These are phyloP conservation scores for Quercus lobata DNA, from an alignment of 331 rosid species.

Conservation along the genomic window DNA sequence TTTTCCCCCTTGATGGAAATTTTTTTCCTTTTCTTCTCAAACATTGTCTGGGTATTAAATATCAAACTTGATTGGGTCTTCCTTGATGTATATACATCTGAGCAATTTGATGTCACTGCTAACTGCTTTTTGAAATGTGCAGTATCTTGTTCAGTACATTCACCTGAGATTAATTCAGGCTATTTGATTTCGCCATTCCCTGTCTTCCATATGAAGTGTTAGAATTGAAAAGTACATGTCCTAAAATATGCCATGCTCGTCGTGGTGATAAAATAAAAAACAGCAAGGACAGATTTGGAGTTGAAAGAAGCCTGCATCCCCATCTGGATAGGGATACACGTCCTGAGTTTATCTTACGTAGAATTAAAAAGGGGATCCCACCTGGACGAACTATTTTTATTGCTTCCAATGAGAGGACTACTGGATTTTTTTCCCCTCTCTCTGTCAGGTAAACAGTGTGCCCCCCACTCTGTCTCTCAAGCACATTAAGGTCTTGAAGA, in stretches of 20 bases:
- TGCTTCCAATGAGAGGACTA: conserved; percentile 90
- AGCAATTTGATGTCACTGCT: neutral
- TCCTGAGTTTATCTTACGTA: conserved; percentile 68
- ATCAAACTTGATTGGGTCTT: neutral
- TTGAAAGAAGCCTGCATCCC: conserved; percentile 71
- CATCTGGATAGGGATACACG: conserved; percentile 94
- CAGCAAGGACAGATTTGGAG: conserved; percentile 86
- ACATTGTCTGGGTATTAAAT: conserved; percentile 3
- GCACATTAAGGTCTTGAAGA: neutral
- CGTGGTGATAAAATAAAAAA: conserved; percentile 95
- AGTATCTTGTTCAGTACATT: neutral
- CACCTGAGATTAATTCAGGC: neutral
- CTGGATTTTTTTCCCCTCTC: conserved; percentile 84
- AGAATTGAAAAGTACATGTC: neutral
- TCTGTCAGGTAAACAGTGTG: conserved; percentile 51
- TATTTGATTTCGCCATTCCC: neutral
- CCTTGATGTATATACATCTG: neutral
- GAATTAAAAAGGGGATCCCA: conserved; percentile 87
- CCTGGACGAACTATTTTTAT: conserved; percentile 74
- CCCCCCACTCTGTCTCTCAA: neutral
- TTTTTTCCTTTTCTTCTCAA: neutral
- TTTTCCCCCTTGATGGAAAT: neutral
- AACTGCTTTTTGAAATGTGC: neutral
- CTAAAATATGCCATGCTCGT: conserved; percentile 58
- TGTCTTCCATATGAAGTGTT: neutral